Percentiles rank a stretch among this genome's conserved stretches.
phyloP scores from a whole-genome alignment of 352 stramenopile genomes.

The Saprolegnia diclina region DNA sequence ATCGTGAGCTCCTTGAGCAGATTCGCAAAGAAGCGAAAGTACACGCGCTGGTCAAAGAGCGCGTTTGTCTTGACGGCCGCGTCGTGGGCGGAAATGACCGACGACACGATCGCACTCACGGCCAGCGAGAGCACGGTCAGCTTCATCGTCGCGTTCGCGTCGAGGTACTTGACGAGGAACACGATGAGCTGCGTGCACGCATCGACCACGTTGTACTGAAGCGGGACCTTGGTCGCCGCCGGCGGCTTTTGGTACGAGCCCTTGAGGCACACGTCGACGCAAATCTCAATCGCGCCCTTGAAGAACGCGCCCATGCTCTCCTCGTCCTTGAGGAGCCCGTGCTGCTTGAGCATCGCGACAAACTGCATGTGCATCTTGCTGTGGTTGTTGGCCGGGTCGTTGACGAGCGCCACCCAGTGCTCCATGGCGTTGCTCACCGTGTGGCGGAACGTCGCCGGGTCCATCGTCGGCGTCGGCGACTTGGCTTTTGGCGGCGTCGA shows the following conservation, averaged over 20 bases:
- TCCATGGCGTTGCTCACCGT: slow-evolving; percentile 92
- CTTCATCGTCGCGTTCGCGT: slow-evolving; percentile 68
- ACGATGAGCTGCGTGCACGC: slow-evolving; percentile 94
- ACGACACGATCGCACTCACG: slow-evolving; percentile 90
- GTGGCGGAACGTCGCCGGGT: slow-evolving; percentile 77
- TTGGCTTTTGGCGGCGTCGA: slow-evolving; percentile 20
- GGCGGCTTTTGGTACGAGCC: slow-evolving; percentile 44
- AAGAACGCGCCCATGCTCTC: slow-evolving; percentile 98
- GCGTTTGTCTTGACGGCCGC: slow-evolving; percentile 77
- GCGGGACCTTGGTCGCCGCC: slow-evolving; percentile 40
- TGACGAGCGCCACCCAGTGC: slow-evolving; percentile 97
- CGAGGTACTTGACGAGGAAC: slow-evolving; percentile 94
- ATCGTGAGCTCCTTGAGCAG: slow-evolving; percentile 96
- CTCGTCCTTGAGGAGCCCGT: slow-evolving; percentile 93
- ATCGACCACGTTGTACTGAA: slow-evolving; percentile 94
- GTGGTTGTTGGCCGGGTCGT: slow-evolving; percentile 84
- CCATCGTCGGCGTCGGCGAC: slow-evolving; percentile 23
- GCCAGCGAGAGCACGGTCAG: slow-evolving; percentile 93
- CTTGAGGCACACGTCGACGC: slow-evolving; percentile 95
- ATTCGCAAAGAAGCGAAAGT: slow-evolving; percentile 98
- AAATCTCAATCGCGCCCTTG: slow-evolving; percentile 94
- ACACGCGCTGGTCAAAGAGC: slow-evolving; percentile 96
- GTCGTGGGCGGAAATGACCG: slow-evolving; percentile 86
- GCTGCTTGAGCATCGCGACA: slow-evolving; percentile 95
- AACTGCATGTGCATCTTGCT: slow-evolving; percentile 97